A percentile compares a stretch with the other conserved stretches of the same genome.
Evolutionary conservation across 1,284 basidiomycete genomes (phyloP).

Genomic region (Clitocybe nebularis): DNA sequence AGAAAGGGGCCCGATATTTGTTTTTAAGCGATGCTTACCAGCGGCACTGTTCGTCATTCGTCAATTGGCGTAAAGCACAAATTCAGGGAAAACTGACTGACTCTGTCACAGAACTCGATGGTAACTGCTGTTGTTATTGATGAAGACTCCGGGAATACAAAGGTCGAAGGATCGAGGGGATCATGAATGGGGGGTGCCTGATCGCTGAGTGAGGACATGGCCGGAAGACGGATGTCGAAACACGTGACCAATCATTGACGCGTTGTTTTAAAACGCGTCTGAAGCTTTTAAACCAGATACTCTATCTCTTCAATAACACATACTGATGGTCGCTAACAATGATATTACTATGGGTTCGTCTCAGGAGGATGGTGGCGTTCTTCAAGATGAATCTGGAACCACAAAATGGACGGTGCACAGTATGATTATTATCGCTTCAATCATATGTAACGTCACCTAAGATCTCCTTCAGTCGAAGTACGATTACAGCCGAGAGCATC

Average conservation of each 20-base stretch:
- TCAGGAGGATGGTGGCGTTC: slow-evolving; percentile 8
- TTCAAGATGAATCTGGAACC: slow-evolving; percentile 5
- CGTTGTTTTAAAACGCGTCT: slow-evolving; percentile 1
- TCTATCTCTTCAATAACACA: background rate
- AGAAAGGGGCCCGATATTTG: slow-evolving; percentile 1
- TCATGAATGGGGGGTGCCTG: slow-evolving; percentile 3
- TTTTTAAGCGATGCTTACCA: slow-evolving; percentile 40
- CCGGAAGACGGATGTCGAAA: background rate
- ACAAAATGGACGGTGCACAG: slow-evolving; percentile 17
- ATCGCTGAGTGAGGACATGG: background rate
- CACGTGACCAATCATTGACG: slow-evolving; percentile 10
- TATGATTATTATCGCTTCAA: slow-evolving; percentile 7
- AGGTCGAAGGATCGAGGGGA: slow-evolving; percentile 48
- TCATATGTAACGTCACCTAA: slow-evolving; percentile 1
- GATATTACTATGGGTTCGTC: slow-evolving; percentile 18
- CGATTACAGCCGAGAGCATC: slow-evolving; percentile 64
- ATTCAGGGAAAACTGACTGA: slow-evolving; percentile 9
- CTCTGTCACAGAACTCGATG: slow-evolving; percentile 38
- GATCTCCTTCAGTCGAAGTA: slow-evolving; percentile 68
- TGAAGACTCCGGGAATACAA: slow-evolving; percentile 51
- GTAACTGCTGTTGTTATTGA: slow-evolving; percentile 47
- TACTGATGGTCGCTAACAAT: background rate
- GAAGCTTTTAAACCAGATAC: background rate
- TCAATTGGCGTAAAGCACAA: background rate
- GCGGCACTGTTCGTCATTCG: slow-evolving; percentile 49